Conservation (phyloP, 2,329 filamentous ascomycete species). For the Ceratocystis eucalypticola region DNA sequence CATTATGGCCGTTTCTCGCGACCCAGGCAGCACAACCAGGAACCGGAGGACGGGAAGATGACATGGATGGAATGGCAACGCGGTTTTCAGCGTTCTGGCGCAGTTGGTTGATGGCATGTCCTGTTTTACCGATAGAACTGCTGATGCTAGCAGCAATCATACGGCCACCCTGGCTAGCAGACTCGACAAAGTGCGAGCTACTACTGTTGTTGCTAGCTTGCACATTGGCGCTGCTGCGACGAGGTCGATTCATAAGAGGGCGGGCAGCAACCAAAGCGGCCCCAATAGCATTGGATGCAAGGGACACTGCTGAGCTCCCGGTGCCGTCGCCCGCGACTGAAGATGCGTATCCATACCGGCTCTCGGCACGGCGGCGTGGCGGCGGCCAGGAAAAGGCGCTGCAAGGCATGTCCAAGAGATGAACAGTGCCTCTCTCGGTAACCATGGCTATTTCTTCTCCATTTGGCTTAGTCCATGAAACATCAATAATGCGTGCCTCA, state of each 20-base stretch:
- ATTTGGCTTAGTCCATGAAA: constrained; percentile 70
- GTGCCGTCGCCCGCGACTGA: constrained; percentile 34
- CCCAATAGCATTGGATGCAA: constrained; percentile 56
- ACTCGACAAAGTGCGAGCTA: constrained; percentile 28
- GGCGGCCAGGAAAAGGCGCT: constrained; percentile 82
- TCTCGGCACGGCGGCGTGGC: constrained; percentile 39
- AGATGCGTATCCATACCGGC: constrained; percentile 28
- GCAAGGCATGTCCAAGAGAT: constrained; percentile 74
- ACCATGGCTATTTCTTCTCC: constrained; percentile 78
- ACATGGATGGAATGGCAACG: constrained; percentile 48
- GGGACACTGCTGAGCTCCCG: constrained; percentile 45
- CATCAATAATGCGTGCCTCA: constrained; percentile 77
- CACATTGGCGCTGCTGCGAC: constrained; percentile 22
- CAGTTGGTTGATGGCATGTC: constrained; percentile 53
- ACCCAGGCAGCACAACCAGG: constrained; percentile 53
- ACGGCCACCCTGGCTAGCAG: constrained; percentile 56
- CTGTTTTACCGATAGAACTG: constrained; percentile 61
- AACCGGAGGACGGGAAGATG: constrained; percentile 35
- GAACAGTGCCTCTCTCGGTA: constrained; percentile 88
- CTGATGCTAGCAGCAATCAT: constrained; percentile 61
- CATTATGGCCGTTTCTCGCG: constrained; percentile 46
- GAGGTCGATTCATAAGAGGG: constrained; percentile 42
- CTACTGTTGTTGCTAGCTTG: constrained; percentile 4
- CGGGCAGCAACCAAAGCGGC: constrained; percentile 53
- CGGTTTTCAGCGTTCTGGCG: constrained; percentile 65